Evolutionary conservation across 1,284 basidiomycete genomes (phyloP).

Genomic region (Rhodotorula glutinis): DNA sequence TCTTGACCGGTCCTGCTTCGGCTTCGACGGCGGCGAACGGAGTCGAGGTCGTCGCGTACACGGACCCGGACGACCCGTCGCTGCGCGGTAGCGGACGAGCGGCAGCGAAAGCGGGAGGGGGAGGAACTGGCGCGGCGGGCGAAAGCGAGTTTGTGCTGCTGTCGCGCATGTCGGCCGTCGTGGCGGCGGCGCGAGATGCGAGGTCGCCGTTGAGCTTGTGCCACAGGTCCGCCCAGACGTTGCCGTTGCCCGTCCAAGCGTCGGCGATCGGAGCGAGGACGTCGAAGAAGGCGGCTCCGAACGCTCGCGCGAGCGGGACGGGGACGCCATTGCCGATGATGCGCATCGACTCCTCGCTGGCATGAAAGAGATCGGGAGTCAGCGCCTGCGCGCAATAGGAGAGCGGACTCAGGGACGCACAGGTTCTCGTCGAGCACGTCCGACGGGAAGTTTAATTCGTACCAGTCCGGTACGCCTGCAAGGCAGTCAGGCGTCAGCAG

Average conservation of each 20-base stretch:
- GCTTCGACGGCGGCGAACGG: too few species aligned
- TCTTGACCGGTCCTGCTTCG: too few species aligned
- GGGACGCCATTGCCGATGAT: slow-evolving; percentile 25
- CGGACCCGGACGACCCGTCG: too few species aligned
- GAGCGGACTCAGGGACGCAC: not conserved
- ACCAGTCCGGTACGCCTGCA: slow-evolving; percentile 1
- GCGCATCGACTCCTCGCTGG: not conserved
- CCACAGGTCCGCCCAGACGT: not conserved
- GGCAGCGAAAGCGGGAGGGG: too few species aligned
- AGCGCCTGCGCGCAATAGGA: not conserved
- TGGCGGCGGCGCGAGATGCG: too few species aligned
- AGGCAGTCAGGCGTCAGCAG: not conserved
- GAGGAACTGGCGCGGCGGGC: too few species aligned
- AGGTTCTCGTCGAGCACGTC: not conserved
- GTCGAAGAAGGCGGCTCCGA: slow-evolving; percentile 7
- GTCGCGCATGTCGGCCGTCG: too few species aligned
- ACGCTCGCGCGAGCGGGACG: slow-evolving; percentile 12
- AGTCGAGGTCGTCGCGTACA: too few species aligned
- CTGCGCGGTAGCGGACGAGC: too few species aligned
- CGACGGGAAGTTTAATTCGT: not conserved
- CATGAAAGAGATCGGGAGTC: not conserved
- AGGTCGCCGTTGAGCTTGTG: not conserved
- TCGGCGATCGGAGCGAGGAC: not conserved
- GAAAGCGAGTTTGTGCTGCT: too few species aligned
- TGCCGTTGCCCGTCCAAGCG: not conserved